These are phyloP conservation scores for Botryotinia globosa DNA, from an alignment of 2,329 filamentous ascomycete genomes.

Conservation along the genomic window DNA sequence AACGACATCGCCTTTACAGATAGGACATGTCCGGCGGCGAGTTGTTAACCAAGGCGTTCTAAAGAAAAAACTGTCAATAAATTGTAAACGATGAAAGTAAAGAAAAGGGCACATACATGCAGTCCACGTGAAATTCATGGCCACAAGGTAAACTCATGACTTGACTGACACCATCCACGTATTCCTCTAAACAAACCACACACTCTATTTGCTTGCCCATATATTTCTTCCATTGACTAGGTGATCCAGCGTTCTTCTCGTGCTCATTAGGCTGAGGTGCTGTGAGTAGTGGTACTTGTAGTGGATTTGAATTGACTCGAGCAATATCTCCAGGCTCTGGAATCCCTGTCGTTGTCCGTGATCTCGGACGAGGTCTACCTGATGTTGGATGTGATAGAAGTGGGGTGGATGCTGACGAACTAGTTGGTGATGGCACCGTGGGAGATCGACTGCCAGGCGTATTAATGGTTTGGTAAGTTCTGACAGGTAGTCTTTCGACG, in stretches of 20 bases:
- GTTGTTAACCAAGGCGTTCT: slow-evolving; percentile 97
- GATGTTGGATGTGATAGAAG: slow-evolving; percentile 60
- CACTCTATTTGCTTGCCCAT: slow-evolving; percentile 77
- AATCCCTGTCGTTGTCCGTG: slow-evolving; percentile 62
- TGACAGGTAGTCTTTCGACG: slow-evolving; percentile 88
- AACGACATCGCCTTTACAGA: slow-evolving; percentile 97
- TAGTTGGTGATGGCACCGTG: slow-evolving; percentile 60
- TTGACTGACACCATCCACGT: slow-evolving; percentile 86
- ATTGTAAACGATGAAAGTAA: slow-evolving; percentile 16
- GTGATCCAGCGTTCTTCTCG: slow-evolving; percentile 48
- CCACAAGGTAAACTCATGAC: slow-evolving; percentile 98
- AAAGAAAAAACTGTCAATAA: slow-evolving; percentile 17
- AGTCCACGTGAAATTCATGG: slow-evolving; percentile 95
- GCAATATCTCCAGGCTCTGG: slow-evolving; percentile 49
- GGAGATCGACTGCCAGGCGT: slow-evolving; percentile 56
- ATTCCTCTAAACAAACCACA: slow-evolving; percentile 95
- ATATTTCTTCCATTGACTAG: slow-evolving; percentile 62
- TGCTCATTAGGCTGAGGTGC: slow-evolving; percentile 38
- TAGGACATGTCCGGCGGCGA: slow-evolving; percentile 91
- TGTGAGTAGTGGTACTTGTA: slow-evolving; percentile 31
- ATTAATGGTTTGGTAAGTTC: slow-evolving; percentile 86
- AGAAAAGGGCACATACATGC: slow-evolving; percentile 74
- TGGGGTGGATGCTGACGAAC: slow-evolving; percentile 73
- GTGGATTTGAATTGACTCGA: slow-evolving; percentile 43
- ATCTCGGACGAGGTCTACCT: slow-evolving; percentile 57